Evolutionary conservation across 306 rosid species (phyloP), one percentile per base, ranked within the genome.

Genomic region (Acmispon strigosus): DNA sequence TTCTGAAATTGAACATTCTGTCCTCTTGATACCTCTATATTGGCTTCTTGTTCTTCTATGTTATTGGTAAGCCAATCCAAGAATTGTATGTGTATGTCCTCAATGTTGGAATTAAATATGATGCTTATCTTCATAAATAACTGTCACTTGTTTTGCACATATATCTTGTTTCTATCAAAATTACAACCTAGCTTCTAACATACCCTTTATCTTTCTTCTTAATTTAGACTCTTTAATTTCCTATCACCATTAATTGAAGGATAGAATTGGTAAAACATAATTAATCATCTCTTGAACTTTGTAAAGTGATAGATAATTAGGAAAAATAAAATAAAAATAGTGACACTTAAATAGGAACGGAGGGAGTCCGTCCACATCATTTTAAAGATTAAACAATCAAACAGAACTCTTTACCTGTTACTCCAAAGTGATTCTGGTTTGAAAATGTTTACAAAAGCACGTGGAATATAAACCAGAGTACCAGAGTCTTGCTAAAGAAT

Each of bases 31-130:
- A 51, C 68, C 62, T 18, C 60, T 66, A 51, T 36, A 10, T 6
- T 37, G 50, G 76, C 73, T 66, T 65, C 27, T 51, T 63, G 57
- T 64, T 56, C 43, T 37, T 75, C 55, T 78, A 43, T 60, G 65
- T 61, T 58, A 48, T 44, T 43, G 37, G 47, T 65, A 42, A 78
- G 57, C 37, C n/a, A 47, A 51, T 17, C 37, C 56, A 18, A 47
- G 18, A 49, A 24, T 62, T 63, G 19, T 11, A 14, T 62, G 32
- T n/a, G n/a, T n/a, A n/a, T n/a, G 54, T 14, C 51, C 29, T 44
- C 59, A 36, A 18, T 65, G 5, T 50, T 42, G 7, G 10, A 37
- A 62, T 37, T 53, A 42, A 13, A 63, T 58, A 17, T 49, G 42
- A 71, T 62, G 74, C 36, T 19, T 37, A 56, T 77, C 56, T 75